These are phyloP conservation scores for Aquilaria malaccensis DNA, from an alignment of 345 rosid species.

Conservation along the genomic window DNA sequence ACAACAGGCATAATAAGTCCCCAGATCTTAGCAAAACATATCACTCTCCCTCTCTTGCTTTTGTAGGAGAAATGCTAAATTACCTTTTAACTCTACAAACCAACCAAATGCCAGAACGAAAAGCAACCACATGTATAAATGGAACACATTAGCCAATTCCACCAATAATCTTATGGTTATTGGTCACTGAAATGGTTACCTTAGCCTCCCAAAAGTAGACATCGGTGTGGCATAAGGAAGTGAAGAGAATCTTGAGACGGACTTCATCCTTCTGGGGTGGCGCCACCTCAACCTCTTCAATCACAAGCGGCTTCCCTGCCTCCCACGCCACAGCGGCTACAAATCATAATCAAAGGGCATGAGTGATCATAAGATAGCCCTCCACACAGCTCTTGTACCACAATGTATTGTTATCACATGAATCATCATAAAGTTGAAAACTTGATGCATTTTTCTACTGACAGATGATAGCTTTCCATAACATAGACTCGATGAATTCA, in stretches of 20 bases:
- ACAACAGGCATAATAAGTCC: not conserved
- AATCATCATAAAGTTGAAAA: not conserved
- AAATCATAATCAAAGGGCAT: slow-evolving; percentile 9
- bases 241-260: slow-evolving; percentile 70
- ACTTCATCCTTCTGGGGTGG: slow-evolving; percentile 84
- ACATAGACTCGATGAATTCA: not conserved
- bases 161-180: not conserved
- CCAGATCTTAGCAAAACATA: too few species aligned
- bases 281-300: slow-evolving; percentile 85
- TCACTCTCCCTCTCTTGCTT: too few species aligned
- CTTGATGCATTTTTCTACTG: not conserved
- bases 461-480: not conserved
- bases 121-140: not conserved
- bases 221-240: slow-evolving; percentile 84
- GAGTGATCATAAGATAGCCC: not conserved
- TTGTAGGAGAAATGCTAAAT: too few species aligned
- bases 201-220: slow-evolving; percentile 97
- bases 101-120: too few species aligned
- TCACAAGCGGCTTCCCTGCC: slow-evolving; percentile 78
- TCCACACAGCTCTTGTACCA: too few species aligned
- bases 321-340: slow-evolving; percentile 93
- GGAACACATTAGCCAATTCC: not conserved
- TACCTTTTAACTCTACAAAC: too few species aligned
- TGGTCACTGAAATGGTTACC: slow-evolving; percentile 25
- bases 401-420: too few species aligned